A percentile compares a stretch with the other conserved stretches of the same genome.
These are phyloP conservation scores for Terfezia claveryi DNA, from an alignment of 495 filamentous ascomycete genomes.

Conservation along the genomic window DNA sequence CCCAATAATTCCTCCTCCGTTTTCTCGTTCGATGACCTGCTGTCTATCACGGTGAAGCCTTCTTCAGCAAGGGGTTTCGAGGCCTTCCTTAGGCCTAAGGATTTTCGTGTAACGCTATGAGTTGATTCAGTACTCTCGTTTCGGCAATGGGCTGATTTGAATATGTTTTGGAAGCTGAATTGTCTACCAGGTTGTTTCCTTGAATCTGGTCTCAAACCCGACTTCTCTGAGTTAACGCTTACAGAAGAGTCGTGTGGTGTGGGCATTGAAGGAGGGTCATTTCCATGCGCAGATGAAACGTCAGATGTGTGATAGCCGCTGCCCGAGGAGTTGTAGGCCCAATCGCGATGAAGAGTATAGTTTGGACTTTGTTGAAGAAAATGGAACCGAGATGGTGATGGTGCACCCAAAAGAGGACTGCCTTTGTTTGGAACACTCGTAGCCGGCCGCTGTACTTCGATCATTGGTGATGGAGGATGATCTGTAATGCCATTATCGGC, in stretches of 20 bases:
- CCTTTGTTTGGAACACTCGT: background rate
- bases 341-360: conserved; percentile 24
- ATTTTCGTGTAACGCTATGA: conserved; percentile 1
- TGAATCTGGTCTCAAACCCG: conserved; percentile 20
- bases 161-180: conserved; percentile 78
- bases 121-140: conserved; percentile 6
- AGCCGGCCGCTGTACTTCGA: background rate
- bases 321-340: conserved; percentile 8
- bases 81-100: background rate
- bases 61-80: background rate
- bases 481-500: background rate
- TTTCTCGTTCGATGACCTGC: conserved; percentile 3
- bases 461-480: background rate
- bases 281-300: conserved; percentile 18
- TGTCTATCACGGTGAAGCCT: background rate
- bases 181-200: conserved; percentile 37
- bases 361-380: conserved; percentile 8
- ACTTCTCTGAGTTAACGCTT: conserved; percentile 27
- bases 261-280: conserved; percentile 4
- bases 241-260: conserved; percentile 18
- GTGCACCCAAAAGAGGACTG: background rate
- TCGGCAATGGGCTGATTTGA: conserved; percentile 24
- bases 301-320: conserved; percentile 23
- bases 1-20: conserved; percentile 84
- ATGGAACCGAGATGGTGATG: background rate